phyloP scores from a whole-genome alignment of 176 grass and related monocot species.

The Lolium rigidum region DNA sequence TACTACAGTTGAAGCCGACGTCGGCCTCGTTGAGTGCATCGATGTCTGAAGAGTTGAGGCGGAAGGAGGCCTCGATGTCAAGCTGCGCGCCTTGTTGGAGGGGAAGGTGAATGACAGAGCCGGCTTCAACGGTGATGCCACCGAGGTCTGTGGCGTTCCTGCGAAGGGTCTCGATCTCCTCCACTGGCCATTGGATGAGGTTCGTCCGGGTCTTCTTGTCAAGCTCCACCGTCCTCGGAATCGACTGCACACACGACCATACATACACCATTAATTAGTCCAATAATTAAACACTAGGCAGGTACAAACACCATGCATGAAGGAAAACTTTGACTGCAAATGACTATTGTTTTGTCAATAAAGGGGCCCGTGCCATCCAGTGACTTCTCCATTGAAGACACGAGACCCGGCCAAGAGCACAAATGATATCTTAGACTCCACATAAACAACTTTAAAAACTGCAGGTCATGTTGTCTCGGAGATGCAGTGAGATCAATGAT shows the following conservation, averaged over 20 bases:
- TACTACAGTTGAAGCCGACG: constrained; percentile 53
- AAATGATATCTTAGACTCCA: not conserved
- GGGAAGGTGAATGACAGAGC: constrained; percentile 36
- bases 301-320: not conserved
- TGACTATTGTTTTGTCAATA: not conserved
- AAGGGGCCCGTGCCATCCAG: not conserved
- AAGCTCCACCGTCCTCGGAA: constrained; percentile 60
- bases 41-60: constrained; percentile 24
- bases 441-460: not conserved
- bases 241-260: constrained; percentile 33
- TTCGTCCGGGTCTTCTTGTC: constrained; percentile 58
- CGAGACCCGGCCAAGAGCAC: too few species aligned
- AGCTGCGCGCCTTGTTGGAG: constrained; percentile 44
- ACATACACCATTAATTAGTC: not conserved
- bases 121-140: constrained; percentile 41
- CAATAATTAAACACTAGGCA: not conserved
- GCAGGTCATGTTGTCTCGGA: not conserved
- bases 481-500: not conserved
- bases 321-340: not conserved
- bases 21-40: constrained; percentile 23
- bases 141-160: constrained; percentile 34
- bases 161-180: constrained; percentile 57
- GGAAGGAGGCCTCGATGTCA: constrained; percentile 59
- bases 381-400: not conserved
- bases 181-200: constrained; percentile 70